Evolutionary conservation across 208 protist species (phyloP), one percentile per base, ranked within the genome.

Genomic region (Strigomonas galati): DNA sequence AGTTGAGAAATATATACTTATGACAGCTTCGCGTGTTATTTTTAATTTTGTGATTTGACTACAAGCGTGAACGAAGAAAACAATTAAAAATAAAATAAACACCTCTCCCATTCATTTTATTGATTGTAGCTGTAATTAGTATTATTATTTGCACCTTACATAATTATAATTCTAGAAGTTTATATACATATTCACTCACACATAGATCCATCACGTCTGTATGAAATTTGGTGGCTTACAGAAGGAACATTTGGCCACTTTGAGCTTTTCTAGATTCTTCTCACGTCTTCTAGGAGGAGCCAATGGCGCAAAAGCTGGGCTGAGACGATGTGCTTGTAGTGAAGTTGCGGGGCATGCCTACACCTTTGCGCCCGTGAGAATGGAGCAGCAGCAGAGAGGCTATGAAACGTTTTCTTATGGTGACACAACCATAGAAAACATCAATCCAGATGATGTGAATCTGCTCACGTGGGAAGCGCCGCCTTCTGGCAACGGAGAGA

Each of bases 81-180:
- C 6, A 46, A 4, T 40, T 4, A 40, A 10, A 40, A 40, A 40
- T 10, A 40, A 40, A 40, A 10, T 40, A 40, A 40, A 10, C 4
- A 40, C 35, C 10, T 4, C 35, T 40, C 35, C 10, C 10, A 4
- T 40, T 10, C 35, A 4, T 14, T 40, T 4, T 40, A 17, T 6
- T 44, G 14, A 17, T 44, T 46, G 6, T 59, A n/a, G 57, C 56
- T 66, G 26, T 55, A 35, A 37, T 58, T 58, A 58, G 6, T 58
- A 44, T 44, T 44, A 44, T 44, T 44, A 17, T 44, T 44, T 26
- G 48, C 21, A 27, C 6, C 6, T 31, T 28, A 35, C 30, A 28
- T 2, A 21, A 31, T 30, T 56, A 30, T 56, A 21, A 23, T 9
- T 56, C 3, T 56, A 35, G 24, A 56, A 4, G 30, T 31, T 15